phyloP scores from a whole-genome alignment of 148 eudicot species.

The Nyssa sinensis region DNA sequence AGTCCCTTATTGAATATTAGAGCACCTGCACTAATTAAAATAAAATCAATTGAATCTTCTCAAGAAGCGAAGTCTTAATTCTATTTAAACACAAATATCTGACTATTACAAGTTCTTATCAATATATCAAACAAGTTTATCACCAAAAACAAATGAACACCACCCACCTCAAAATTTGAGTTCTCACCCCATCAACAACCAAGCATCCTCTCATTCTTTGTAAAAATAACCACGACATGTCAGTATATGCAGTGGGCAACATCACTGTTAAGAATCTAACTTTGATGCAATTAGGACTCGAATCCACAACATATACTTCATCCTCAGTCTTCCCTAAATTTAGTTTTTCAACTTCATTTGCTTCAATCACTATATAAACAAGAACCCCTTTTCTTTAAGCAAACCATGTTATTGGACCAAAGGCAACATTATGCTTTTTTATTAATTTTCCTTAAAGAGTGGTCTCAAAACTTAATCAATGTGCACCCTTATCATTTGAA shows the following conservation, averaged over 20 bases:
- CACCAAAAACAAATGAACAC: background rate
- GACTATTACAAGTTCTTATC: background rate
- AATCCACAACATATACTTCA: background rate
- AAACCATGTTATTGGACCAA: background rate
- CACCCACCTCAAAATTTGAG: background rate
- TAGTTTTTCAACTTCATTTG: background rate
- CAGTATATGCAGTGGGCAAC: background rate
- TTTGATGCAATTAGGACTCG: background rate
- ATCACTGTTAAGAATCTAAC: background rate
- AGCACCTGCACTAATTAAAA: background rate
- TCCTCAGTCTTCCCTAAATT: background rate
- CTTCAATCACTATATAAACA: background rate
- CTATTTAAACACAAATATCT: background rate
- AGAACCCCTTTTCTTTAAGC: background rate
- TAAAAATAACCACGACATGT: too few relatives aligned
- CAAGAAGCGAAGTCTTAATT: background rate
- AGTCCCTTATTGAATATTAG: background rate
- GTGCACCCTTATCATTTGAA: too few relatives aligned
- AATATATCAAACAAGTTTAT: background rate
- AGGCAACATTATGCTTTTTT: background rate
- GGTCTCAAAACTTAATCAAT: too few relatives aligned
- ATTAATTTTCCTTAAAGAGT: background rate
- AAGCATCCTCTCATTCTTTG: background rate
- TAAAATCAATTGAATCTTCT: background rate
- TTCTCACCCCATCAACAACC: background rate